Evolutionary conservation across 2,329 filamentous ascomycete genomes (phyloP).

Genomic region (Diplodia seriata): DNA sequence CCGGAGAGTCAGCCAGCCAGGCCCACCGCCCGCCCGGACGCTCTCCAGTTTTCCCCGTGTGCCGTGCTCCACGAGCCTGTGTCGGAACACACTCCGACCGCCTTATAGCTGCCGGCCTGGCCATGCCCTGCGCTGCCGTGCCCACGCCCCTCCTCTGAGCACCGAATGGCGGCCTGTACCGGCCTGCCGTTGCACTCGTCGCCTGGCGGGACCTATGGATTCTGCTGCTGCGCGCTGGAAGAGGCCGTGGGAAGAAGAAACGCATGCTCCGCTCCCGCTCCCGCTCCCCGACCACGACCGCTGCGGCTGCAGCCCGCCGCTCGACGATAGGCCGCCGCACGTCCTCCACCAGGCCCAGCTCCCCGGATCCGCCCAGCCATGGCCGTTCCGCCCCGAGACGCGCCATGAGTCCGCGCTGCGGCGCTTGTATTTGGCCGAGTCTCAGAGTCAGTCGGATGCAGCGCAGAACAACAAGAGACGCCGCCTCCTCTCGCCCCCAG

Average conservation of each 20-base stretch:
- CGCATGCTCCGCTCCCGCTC: conserved; percentile 17
- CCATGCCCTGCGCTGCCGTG: conserved; percentile 2
- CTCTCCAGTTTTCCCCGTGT: conserved; percentile 24
- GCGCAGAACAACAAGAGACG: conserved; percentile 30
- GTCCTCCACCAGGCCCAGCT: not conserved
- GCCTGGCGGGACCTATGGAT: conserved; percentile 42
- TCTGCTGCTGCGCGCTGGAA: conserved; percentile 41
- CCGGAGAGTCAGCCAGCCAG: conserved; percentile 25
- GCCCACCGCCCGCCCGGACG: conserved; percentile 8
- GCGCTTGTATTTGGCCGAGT: conserved; percentile 12
- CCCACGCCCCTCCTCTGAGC: conserved; percentile 3
- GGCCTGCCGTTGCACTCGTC: conserved; percentile 35
- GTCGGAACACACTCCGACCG: conserved; percentile 17
- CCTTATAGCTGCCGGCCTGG: conserved; percentile 18
- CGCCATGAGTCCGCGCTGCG: conserved; percentile 9
- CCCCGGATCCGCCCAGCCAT: not conserved
- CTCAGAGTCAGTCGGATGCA: conserved; percentile 10
- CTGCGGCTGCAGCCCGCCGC: not conserved
- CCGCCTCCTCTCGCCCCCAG: conserved; percentile 7
- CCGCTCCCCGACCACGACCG: not conserved
- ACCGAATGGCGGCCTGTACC: conserved; percentile 41
- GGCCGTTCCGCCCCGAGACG: not conserved
- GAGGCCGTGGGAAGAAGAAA: conserved; percentile 44
- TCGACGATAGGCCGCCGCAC: not conserved
- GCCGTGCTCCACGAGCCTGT: conserved; percentile 12